Base-by-base conservation (phyloP, 1,284 basidiomycete species). In the Phellinidium pouzarii region DNA sequence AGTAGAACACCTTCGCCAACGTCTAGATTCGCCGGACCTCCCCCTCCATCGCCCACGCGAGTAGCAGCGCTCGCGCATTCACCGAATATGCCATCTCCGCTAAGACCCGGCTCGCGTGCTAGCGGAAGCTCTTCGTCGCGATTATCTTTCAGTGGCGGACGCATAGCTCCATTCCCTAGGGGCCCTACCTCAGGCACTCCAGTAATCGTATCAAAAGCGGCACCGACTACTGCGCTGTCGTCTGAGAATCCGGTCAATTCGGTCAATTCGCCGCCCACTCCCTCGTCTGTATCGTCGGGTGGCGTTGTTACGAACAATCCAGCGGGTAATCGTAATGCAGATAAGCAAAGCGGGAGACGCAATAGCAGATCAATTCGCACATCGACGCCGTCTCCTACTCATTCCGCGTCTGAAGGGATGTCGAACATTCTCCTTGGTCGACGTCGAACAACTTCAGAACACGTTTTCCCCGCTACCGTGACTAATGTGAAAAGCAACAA, bases 321-420 rank as follows among this genome's bases (percentile, higher is more conserved):
- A 7, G 12, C 14, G 34, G 26, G 26, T 12, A 34, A 40, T 17
- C 45, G 25, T 41, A 34, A 31, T 29, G 27, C 9, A 27, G 22
- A 20, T 51, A 31, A 41, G 3, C 38, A 23, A 31, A 17, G 37
- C 27, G 46, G 49, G 11, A 29, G 46, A n/a, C 42, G 44, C 14
- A 29, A 31, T 17, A 52, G 40, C 20, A 53, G 51, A 19, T 44
- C 54, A 26, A 42, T 38, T 7, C 47, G 43, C 11, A 36, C 43
- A 20, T 50, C 55, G 3, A 50, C 55, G 8, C 55, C 55, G 6
- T 57, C 55, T 12, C 55, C 55, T 4, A 46, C 55, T 5, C 52
- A 50, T 3, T 57, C 55, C 6, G 55, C 47, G 3, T 44, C 52
- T 12, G 55, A 57, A 25, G 55, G 55, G n/a, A 53, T 57, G 55